Conservation (phyloP, 164 flowering plant genomes). For the Houttuynia cordata region DNA sequence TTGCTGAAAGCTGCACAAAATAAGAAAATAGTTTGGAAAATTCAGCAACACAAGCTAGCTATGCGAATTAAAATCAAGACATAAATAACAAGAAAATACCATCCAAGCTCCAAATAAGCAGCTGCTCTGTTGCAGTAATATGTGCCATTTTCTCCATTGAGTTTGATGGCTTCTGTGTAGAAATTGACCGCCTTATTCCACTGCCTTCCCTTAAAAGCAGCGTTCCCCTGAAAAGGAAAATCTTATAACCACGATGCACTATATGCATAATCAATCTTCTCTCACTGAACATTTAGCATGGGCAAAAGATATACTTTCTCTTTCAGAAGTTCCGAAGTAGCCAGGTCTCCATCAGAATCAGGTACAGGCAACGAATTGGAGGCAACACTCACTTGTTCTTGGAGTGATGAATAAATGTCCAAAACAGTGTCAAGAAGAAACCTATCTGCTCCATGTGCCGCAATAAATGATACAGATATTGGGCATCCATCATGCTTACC, state of each 20-base stretch:
- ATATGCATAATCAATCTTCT: not conserved
- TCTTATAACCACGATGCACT: not conserved
- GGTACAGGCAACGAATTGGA: slow-evolving; percentile 39
- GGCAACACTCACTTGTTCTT: slow-evolving; percentile 51
- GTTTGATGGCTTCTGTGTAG: slow-evolving; percentile 82
- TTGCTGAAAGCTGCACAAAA: slow-evolving; percentile 65
- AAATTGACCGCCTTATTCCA: slow-evolving; percentile 88
- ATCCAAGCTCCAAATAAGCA: slow-evolving; percentile 82
- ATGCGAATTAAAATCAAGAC: not conserved
- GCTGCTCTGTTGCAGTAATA: slow-evolving; percentile 84
- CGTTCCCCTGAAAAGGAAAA: slow-evolving; percentile 61
- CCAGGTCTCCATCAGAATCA: slow-evolving; percentile 61
- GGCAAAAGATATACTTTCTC: slow-evolving; percentile 47
- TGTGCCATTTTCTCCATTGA: slow-evolving; percentile 59
- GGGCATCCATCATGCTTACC: slow-evolving; percentile 69
- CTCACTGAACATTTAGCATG: not conserved
- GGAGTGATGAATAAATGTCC: slow-evolving; percentile 69
- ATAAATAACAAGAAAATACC: too few species aligned
- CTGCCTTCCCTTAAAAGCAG: slow-evolving; percentile 77
- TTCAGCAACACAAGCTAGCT: not conserved
- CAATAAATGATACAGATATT: slow-evolving; percentile 66
- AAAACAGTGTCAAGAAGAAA: slow-evolving; percentile 83
- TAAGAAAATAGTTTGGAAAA: not conserved
- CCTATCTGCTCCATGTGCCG: slow-evolving; percentile 77
- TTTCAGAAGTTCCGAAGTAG: slow-evolving; percentile 78